A percentile compares a stretch with the other conserved stretches of the same genome.
Conservation (phyloP, 257 asterid genomes). For the Schizonepeta tenuifolia region DNA sequence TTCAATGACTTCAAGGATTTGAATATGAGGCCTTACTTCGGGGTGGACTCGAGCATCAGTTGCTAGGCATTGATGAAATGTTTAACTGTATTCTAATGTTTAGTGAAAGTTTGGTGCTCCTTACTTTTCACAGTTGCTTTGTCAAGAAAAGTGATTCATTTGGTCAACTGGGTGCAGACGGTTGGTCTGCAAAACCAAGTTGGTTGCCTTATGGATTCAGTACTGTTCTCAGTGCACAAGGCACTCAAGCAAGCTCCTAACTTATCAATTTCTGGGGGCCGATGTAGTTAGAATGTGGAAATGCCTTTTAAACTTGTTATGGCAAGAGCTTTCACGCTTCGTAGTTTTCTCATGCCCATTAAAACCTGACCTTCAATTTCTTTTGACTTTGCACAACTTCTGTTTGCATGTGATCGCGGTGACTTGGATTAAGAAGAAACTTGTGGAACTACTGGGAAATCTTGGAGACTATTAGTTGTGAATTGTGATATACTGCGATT, state of each 20-base stretch:
- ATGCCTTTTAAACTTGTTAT: constrained; percentile 15
- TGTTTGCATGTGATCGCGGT: neutral
- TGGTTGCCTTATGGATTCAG: neutral
- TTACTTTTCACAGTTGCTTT: neutral
- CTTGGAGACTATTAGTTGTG: neutral
- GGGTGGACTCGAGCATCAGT: constrained; percentile 7
- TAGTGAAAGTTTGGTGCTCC: neutral
- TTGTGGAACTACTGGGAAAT: constrained; percentile 12
- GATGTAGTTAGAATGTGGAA: constrained; percentile 2
- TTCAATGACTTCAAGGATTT: neutral
- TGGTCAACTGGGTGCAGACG: neutral
- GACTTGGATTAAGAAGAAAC: constrained; percentile 6
- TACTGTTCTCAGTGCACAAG: constrained; percentile 1
- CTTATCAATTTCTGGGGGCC: neutral
- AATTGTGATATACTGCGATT: neutral
- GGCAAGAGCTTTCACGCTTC: neutral
- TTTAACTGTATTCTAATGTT: neutral
- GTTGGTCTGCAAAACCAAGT: constrained; percentile 4
- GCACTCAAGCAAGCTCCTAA: neutral
- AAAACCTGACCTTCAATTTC: neutral
- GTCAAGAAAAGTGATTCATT: neutral
- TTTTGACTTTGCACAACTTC: neutral
- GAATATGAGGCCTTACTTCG: neutral
- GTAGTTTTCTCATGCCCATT: neutral
- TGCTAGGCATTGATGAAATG: constrained; percentile 8